Evolutionary conservation across 177 flowering plant species (phyloP).

Genomic region (Vitis hybrid): DNA sequence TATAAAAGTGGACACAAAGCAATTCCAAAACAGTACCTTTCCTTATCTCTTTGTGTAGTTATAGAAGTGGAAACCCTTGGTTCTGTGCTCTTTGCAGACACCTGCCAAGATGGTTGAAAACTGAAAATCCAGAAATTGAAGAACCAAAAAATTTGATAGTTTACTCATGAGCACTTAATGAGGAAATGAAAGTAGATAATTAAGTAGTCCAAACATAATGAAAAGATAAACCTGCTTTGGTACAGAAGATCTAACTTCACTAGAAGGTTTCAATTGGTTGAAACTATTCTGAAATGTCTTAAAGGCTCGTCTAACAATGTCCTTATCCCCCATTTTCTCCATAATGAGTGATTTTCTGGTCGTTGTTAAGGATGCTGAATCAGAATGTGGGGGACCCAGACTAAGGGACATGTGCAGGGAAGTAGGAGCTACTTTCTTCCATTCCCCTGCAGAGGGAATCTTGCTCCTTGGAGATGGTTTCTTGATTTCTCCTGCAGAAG

Average conservation of each 20-base stretch:
- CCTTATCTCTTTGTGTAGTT: slow-evolving; percentile 40
- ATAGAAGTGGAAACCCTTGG: slow-evolving; percentile 26
- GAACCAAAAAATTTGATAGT: background rate
- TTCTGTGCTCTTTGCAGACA: slow-evolving; percentile 34
- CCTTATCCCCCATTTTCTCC: slow-evolving; percentile 94
- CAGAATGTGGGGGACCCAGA: slow-evolving; percentile 37
- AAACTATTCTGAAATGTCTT: slow-evolving; percentile 64
- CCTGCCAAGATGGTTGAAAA: slow-evolving; percentile 33
- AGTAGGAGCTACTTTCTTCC: slow-evolving; percentile 41
- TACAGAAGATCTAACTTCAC: slow-evolving; percentile 25
- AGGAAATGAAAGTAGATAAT: background rate
- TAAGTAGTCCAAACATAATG: background rate
- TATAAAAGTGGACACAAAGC: background rate
- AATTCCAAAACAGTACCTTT: slow-evolving; percentile 47
- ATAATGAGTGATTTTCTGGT: slow-evolving; percentile 64
- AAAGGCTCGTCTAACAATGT: slow-evolving; percentile 84
- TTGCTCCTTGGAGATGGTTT: background rate
- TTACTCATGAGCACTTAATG: background rate
- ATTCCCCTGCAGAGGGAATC: slow-evolving; percentile 12
- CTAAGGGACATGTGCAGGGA: slow-evolving; percentile 61
- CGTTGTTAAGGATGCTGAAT: slow-evolving; percentile 31
- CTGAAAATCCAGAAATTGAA: background rate
- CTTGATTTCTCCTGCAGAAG: slow-evolving; percentile 27
- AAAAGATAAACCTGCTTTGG: slow-evolving; percentile 47
- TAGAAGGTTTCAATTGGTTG: slow-evolving; percentile 33